Evolutionary conservation across 768 basidiomycete species (phyloP).

Genomic region (Lyophyllum shimeji): DNA sequence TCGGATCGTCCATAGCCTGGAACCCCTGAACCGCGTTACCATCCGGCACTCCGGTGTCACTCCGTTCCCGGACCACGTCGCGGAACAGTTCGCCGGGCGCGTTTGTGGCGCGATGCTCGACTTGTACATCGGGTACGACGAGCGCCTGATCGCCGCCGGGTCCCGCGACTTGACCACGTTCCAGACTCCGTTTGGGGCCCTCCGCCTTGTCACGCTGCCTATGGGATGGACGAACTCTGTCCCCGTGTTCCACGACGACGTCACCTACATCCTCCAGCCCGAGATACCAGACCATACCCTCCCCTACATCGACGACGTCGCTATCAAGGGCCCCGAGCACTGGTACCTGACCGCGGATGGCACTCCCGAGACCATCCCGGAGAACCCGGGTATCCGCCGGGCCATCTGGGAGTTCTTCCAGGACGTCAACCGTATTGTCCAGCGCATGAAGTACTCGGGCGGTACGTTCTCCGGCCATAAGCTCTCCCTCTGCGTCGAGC

Average conservation of each 20-base stretch:
- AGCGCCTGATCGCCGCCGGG: conserved; percentile 18
- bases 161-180: conserved; percentile 37
- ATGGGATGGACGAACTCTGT: conserved; percentile 23
- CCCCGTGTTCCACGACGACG: conserved; percentile 39
- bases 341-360: conserved; percentile 27
- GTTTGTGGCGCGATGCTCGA: conserved; percentile 23
- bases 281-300: conserved; percentile 37
- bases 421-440: conserved; percentile 34
- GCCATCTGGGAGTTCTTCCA: conserved; percentile 41
- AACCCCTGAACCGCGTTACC: conserved; percentile 33
- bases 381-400: conserved; percentile 32
- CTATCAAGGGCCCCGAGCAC: conserved; percentile 30
- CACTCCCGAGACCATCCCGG: conserved; percentile 30
- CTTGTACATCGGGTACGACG: conserved; percentile 36
- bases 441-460: conserved; percentile 33
- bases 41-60: conserved; percentile 33
- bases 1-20: conserved; percentile 35
- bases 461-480: conserved; percentile 38
- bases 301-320: conserved; percentile 40
- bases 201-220: conserved; percentile 32
- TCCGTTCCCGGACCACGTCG: conserved; percentile 34
- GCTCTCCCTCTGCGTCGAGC: conserved; percentile 23
- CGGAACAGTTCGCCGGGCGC: conserved; percentile 25
- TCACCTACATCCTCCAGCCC: conserved; percentile 32
- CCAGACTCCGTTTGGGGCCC: conserved; percentile 32